Conservation (phyloP, 1,139 yeast species). For the Debaryomyces robertsiae region DNA sequence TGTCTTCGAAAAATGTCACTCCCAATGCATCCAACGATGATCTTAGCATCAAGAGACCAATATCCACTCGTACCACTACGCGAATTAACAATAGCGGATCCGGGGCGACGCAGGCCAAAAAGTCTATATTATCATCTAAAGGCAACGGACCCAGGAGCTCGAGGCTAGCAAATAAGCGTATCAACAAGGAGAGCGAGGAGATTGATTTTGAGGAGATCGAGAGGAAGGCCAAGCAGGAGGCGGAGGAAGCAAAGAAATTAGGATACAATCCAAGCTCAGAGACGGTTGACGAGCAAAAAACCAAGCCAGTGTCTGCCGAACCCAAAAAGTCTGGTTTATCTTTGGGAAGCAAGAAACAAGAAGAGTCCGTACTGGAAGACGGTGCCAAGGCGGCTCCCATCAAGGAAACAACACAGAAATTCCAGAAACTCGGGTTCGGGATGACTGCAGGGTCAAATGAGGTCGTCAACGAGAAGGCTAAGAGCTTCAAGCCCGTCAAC, state of each 20-base stretch:
- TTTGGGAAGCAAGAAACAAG: slow-evolving; percentile 10
- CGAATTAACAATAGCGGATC: slow-evolving; percentile 23
- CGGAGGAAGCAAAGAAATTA: slow-evolving; percentile 67
- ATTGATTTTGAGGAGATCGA: slow-evolving; percentile 93
- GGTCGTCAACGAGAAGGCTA: slow-evolving; percentile 32
- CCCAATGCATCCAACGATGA: slow-evolving; percentile 48
- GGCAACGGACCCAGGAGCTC: slow-evolving; percentile 56
- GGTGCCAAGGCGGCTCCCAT: slow-evolving; percentile 36
- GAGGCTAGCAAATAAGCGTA: slow-evolving; percentile 54
- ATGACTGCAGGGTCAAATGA: slow-evolving; percentile 58
- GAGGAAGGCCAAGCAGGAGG: slow-evolving; percentile 81
- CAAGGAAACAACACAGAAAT: slow-evolving; percentile 66
- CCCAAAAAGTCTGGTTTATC: slow-evolving; percentile 9
- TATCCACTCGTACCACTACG: slow-evolving; percentile 29
- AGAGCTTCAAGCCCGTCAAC: slow-evolving; percentile 50
- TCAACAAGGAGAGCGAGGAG: slow-evolving; percentile 56
- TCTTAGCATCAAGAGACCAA: slow-evolving; percentile 27
- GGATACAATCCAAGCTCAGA: slow-evolving; percentile 67
- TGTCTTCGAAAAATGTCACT: slow-evolving; percentile 51
- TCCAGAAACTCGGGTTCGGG: slow-evolving; percentile 84
- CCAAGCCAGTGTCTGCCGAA: slow-evolving; percentile 5
- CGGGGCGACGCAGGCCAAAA: slow-evolving; percentile 28
- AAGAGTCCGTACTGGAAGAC: slow-evolving; percentile 17
- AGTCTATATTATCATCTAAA: slow-evolving; percentile 43
- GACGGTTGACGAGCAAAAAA: slow-evolving; percentile 18